Evolutionary conservation across 116 monocot genomes (phyloP).

Genomic region (Iris pallida): DNA sequence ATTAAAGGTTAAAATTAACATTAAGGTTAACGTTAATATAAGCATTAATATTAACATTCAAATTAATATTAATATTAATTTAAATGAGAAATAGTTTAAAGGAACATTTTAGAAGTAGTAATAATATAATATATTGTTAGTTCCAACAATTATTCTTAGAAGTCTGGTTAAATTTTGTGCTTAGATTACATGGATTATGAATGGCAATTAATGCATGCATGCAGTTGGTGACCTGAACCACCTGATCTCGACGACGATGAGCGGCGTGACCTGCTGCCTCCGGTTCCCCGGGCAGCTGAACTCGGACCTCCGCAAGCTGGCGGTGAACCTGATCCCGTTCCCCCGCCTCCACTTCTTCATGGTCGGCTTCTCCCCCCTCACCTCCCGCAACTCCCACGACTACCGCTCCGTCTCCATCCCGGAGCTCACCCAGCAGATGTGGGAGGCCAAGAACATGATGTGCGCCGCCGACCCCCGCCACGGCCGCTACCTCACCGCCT

Average conservation of each 20-base stretch:
- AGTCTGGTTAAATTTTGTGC: too few relatives aligned
- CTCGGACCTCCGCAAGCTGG: slow-evolving; percentile 8
- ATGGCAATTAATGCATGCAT: background rate
- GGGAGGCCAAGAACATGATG: background rate
- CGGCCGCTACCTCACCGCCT: slow-evolving; percentile 24
- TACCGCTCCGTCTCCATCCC: slow-evolving; percentile 10
- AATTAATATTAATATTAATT: too few relatives aligned
- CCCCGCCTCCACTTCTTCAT: slow-evolving; percentile 23
- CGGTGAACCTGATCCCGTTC: slow-evolving; percentile 17
- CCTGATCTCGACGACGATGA: slow-evolving; percentile 14
- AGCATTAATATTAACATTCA: too few relatives aligned
- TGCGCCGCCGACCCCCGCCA: background rate
- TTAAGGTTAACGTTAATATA: too few relatives aligned
- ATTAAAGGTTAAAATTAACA: too few relatives aligned
- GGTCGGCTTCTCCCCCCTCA: slow-evolving; percentile 12
- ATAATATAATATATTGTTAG: too few relatives aligned
- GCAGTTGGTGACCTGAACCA: slow-evolving; percentile 20
- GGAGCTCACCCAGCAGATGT: slow-evolving; percentile 14
- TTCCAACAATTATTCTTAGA: too few relatives aligned
- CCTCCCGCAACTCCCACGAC: slow-evolving; percentile 10
- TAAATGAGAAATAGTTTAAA: too few relatives aligned
- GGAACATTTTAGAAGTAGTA: too few relatives aligned
- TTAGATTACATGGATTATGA: background rate
- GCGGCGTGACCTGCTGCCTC: slow-evolving; percentile 19
- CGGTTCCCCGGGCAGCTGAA: slow-evolving; percentile 15